These are phyloP conservation scores for Pseudopithomyces maydicus DNA, from an alignment of 2,329 filamentous ascomycete genomes.

Conservation along the genomic window DNA sequence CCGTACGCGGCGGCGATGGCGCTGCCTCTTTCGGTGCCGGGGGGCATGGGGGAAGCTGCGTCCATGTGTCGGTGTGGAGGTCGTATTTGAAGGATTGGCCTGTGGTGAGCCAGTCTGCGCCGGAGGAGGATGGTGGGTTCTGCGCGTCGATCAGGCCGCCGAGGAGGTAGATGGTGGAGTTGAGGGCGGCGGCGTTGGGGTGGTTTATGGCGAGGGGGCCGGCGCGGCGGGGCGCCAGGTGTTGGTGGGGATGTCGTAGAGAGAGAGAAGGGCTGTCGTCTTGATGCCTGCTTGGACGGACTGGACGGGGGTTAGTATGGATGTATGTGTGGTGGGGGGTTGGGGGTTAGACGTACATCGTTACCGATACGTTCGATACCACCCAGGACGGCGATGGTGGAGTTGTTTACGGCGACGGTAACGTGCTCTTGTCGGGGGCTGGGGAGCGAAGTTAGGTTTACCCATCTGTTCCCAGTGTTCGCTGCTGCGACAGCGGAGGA, in stretches of 20 bases:
- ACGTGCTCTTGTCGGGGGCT: conserved; percentile 6
- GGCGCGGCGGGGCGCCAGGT: conserved; percentile 12
- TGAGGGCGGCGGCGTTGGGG: conserved; percentile 10
- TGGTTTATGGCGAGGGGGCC: conserved; percentile 14
- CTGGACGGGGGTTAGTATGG: not conserved
- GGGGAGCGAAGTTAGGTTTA: not conserved
- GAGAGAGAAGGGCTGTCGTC: conserved; percentile 1
- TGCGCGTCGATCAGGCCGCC: conserved; percentile 7
- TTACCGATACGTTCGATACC: conserved; percentile 4
- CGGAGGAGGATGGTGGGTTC: not conserved
- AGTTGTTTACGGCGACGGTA: conserved; percentile 7
- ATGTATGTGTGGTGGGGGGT: too few species aligned
- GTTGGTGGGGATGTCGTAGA: conserved; percentile 9
- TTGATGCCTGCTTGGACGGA: not conserved
- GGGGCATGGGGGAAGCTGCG: conserved; percentile 5
- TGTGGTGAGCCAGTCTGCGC: conserved; percentile 1
- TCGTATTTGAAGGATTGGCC: conserved; percentile 11
- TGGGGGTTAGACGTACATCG: not conserved
- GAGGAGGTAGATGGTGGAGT: conserved; percentile 15
- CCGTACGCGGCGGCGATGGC: conserved; percentile 9
- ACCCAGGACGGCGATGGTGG: conserved; percentile 9
- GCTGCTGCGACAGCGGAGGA: not conserved
- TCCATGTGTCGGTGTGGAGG: conserved; percentile 3
- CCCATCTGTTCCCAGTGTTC: too few species aligned
- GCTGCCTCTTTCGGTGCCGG: conserved; percentile 7